Base-by-base conservation (phyloP, 257 asterid species). In the Solanum etuberosum region DNA sequence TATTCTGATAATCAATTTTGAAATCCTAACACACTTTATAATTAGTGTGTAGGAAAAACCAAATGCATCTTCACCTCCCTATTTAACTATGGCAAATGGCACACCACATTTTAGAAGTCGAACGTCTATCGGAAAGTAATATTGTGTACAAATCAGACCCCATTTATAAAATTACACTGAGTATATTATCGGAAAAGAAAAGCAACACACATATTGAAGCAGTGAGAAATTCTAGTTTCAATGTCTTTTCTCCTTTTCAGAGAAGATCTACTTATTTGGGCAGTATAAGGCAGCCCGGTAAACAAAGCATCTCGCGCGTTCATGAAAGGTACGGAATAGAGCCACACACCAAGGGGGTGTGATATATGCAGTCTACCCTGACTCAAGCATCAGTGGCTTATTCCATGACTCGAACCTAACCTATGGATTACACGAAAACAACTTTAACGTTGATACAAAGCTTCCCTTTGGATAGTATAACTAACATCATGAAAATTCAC, bases 281-380 rank as follows among this genome's bases (percentile, higher is more conserved):
- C 1, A 67, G 40, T 70, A 31, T 32, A 32, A 70, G 42, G 0
- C 14, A 32, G 1, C 38, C 38, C 0, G 8, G 3, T 32, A 9
- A 20, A 32, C 77, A 70, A 31, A 31, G 4, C 42, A 70, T 67
- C 9, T 15, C 12, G 6, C 70, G 0, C 32, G 18, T 54, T 54
- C 37, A 14, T 0, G 0, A 67, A 3, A 70, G 7, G 77, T 70
- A 34, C 2, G 1, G 0, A 68, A 1, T 32, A 18, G n/a, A 7
- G 27, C 7, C n/a, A 34, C 25, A 32, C 27, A 18, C 78, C 8
- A 34, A 32, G 46, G 43, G 25, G 4, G 8, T 18, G 16, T 18
- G 43, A 18, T 71, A 1, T 34, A 71, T 18, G 4, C 16, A 71
- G 5, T 5, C 78, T 71, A 71, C 25, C 23, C 27, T 34, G 8